Conservation (phyloP, 2,329 filamentous ascomycete genomes). For the Ophiognomonia clavigignenti-juglandacearum region DNA sequence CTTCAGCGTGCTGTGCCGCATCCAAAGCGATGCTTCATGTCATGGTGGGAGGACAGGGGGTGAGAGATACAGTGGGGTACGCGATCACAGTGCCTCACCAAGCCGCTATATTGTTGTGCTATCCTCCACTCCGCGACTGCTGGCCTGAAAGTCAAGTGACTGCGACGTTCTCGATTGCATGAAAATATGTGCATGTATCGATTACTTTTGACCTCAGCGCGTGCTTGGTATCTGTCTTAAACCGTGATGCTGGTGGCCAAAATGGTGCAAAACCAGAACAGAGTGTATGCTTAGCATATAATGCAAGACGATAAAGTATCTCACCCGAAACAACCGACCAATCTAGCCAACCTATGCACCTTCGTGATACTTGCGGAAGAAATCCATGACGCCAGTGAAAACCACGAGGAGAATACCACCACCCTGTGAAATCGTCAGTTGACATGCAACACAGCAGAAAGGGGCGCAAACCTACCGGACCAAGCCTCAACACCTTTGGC, state of each 20-base stretch:
- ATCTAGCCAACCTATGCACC: conserved; percentile 7
- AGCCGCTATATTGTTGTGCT: too few relatives aligned
- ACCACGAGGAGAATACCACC: conserved; percentile 74
- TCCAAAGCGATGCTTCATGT: too few relatives aligned
- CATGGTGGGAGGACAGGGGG: too few relatives aligned
- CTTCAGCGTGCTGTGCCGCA: too few relatives aligned
- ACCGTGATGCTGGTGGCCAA: background rate
- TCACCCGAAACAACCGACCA: background rate
- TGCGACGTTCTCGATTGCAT: background rate
- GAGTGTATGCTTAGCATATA: background rate
- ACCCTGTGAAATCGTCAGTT: conserved; percentile 20
- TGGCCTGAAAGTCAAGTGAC: too few relatives aligned
- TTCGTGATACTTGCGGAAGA: conserved; percentile 65
- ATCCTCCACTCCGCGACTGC: too few relatives aligned
- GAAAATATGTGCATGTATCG: too few relatives aligned
- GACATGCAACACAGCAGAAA: background rate
- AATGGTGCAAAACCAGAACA: background rate
- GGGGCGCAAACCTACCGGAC: conserved; percentile 43
- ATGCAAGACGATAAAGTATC: background rate
- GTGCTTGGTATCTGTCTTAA: conserved; percentile 3
- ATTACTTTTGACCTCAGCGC: background rate
- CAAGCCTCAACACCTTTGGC: conserved; percentile 82
- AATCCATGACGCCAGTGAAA: conserved; percentile 86
- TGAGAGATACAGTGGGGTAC: too few relatives aligned
- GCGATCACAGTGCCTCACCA: too few relatives aligned